phyloP scores from a whole-genome alignment of 2,329 filamentous ascomycete genomes.

The Graphium sp. region DNA sequence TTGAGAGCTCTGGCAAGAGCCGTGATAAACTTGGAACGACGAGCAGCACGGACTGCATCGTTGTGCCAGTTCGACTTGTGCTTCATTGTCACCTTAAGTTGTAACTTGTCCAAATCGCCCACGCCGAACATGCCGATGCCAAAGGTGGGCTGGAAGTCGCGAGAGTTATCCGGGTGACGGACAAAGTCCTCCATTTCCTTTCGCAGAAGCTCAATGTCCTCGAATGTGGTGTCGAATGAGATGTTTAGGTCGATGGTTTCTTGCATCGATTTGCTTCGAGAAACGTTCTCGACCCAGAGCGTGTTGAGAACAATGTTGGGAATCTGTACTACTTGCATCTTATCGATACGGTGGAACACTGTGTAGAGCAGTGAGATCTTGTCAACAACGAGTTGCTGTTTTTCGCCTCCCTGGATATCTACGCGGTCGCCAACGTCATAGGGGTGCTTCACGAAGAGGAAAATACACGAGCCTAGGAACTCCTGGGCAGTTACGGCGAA shows the following conservation, averaged over 20 bases:
- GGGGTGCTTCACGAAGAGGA: constrained; percentile 96
- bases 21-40: constrained; percentile 93
- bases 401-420: constrained; percentile 44
- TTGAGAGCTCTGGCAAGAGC: constrained; percentile 73
- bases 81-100: constrained; percentile 66
- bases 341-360: constrained; percentile 71
- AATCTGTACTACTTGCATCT: constrained; percentile 59
- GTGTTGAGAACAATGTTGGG: constrained; percentile 87
- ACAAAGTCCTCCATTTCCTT: constrained; percentile 78
- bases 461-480: constrained; percentile 95
- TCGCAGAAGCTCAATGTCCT: constrained; percentile 75
- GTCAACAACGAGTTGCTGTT: constrained; percentile 63
- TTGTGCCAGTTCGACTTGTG: constrained; percentile 93
- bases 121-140: constrained; percentile 64
- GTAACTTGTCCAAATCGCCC: constrained; percentile 73
- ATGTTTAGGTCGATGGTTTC: constrained; percentile 69
- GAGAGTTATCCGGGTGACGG: constrained; percentile 62
- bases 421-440: constrained; percentile 93
- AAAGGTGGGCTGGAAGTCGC: constrained; percentile 81
- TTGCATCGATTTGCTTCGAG: constrained; percentile 80
- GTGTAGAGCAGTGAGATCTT: constrained; percentile 90
- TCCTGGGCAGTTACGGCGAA: constrained; percentile 88
- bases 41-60: constrained; percentile 61
- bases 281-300: constrained; percentile 90
- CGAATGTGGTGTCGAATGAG: constrained; percentile 73